Evolutionary conservation across 345 rosid genomes (phyloP), one percentile per base, ranked within the genome.

Genomic region (Syzygium oleosum): DNA sequence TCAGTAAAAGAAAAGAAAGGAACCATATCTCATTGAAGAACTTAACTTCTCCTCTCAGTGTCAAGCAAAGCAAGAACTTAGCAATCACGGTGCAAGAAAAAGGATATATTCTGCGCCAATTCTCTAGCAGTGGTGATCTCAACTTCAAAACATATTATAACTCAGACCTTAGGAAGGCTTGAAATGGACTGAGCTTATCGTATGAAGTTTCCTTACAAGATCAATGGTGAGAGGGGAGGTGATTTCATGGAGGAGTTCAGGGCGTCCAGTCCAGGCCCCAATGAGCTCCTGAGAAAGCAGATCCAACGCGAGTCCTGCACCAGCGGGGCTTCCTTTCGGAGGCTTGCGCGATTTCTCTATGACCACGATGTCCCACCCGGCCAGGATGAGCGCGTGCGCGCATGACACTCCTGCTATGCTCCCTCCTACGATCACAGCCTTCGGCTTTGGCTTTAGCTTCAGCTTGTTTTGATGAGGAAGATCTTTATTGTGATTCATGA

Each of bases 251-350:
- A 96, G 93, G 87, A 91, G 93, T 2, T 91, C 87, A 17, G 96
- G 95, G 5, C 23, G 85, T 7, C 85, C 73, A 56, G 94, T 93
- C 99, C 98, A 95, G 3, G 96, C 91, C 27, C 85, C 86, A 87
- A 95, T 92, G 90, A 97, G 88, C 15, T 84, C 85, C 9, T 80
- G 92, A 87, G 95, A 29, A 29, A 87, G 93, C 51, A 88, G 90
- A 86, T 96, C 98, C 77, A 95, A 94, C 21, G 12, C 95, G 21
- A 96, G 92, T 0, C 98, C 99, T 6, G 98, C 98, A n/a, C 99
- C 96, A 10, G 96, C 95, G 15, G 96, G 94, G 87, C 95, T 95
- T 31, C 94, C 93, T n/a, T 89, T 92, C 1, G 97, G 96, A 23
- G 97, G 95, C 65, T 90, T 85, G 31, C 65, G 5, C 0, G 95